These are phyloP conservation scores for Talaromyces wortmannii DNA, from an alignment of 495 filamentous ascomycete species.

Conservation along the genomic window DNA sequence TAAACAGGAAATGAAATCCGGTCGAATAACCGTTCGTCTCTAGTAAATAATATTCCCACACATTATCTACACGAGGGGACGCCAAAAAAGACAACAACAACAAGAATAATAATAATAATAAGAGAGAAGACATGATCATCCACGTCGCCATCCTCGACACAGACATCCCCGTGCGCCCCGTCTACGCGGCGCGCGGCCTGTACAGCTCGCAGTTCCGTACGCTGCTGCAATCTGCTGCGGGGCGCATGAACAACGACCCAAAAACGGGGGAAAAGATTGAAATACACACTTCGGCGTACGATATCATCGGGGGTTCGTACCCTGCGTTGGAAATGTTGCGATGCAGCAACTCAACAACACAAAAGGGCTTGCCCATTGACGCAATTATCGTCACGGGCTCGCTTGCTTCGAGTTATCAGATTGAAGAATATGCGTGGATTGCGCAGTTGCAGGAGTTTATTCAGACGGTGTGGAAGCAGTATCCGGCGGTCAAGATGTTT, in stretches of 20 bases:
- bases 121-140: constrained; percentile 5
- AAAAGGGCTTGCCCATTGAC: constrained; percentile 17
- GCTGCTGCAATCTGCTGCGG: constrained; percentile 25
- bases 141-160: constrained; percentile 37
- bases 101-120: background rate
- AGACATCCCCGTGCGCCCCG: constrained; percentile 27
- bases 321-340: constrained; percentile 21
- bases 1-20: constrained; percentile 3
- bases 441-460: constrained; percentile 19
- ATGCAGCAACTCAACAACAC: background rate
- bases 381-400: constrained; percentile 36
- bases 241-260: constrained; percentile 17
- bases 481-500: constrained; percentile 37
- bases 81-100: background rate
- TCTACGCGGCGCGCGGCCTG: constrained; percentile 27
- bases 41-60: no score
- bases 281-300: constrained; percentile 30
- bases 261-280: constrained; percentile 8
- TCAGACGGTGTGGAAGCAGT: constrained; percentile 22
- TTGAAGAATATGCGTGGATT: constrained; percentile 25
- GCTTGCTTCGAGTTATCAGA: constrained; percentile 25
- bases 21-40: background rate
- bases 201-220: constrained; percentile 31
- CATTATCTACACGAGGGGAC: background rate
- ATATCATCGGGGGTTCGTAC: constrained; percentile 24